A percentile compares a stretch with the other conserved stretches of the same genome.
Conservation (phyloP, 306 rosid genomes). For the Prunus davidiana region DNA sequence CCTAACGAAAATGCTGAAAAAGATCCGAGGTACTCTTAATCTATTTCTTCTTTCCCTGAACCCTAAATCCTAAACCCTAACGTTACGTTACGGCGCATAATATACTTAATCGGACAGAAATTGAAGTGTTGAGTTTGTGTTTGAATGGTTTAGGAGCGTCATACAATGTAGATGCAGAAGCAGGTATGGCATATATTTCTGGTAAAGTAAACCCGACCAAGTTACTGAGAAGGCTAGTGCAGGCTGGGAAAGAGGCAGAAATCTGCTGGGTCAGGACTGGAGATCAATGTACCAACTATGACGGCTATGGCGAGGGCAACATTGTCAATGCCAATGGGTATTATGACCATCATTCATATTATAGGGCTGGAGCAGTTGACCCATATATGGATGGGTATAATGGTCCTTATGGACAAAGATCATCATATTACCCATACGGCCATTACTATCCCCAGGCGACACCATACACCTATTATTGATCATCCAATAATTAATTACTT, state of each 20-base stretch:
- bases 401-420: neutral
- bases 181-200: slow-evolving; percentile 9
- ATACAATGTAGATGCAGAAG: slow-evolving; percentile 8
- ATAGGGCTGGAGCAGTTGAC: neutral
- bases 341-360: neutral
- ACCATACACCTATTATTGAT: neutral
- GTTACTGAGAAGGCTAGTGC: slow-evolving; percentile 8
- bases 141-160: slow-evolving; percentile 6
- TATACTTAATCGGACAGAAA: neutral
- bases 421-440: neutral
- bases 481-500: neutral
- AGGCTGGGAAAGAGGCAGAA: slow-evolving; percentile 22
- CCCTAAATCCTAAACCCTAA: too few species aligned
- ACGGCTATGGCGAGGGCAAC: neutral
- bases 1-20: slow-evolving; percentile 18
- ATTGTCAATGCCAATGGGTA: neutral
- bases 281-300: neutral
- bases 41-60: neutral
- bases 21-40: slow-evolving; percentile 9
- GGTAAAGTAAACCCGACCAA: slow-evolving; percentile 17
- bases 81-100: too few species aligned
- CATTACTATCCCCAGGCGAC: neutral
- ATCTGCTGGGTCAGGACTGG: slow-evolving; percentile 14
- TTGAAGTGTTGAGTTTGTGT: neutral
- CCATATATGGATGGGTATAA: neutral